phyloP scores from a whole-genome alignment of 2,329 filamentous ascomycete species.

The Fusarium mundagurra region DNA sequence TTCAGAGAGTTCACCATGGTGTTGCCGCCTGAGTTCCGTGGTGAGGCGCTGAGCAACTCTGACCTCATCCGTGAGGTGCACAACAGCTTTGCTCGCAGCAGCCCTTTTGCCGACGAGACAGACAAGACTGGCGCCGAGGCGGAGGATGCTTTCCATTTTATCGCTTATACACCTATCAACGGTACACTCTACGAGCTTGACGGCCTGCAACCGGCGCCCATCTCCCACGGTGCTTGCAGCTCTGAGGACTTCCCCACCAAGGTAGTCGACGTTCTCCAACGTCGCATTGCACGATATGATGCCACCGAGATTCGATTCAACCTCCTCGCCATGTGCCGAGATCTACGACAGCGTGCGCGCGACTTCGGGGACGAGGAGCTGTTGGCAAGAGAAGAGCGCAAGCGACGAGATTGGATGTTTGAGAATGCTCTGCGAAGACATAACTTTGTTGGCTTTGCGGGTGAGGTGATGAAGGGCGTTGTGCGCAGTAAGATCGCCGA shows the following conservation, averaged over 20 bases:
- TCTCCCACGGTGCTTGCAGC: constrained; percentile 82
- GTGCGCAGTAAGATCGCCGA: constrained; percentile 77
- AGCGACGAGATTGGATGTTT: constrained; percentile 88
- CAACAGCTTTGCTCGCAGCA: constrained; percentile 89
- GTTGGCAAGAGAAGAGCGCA: constrained; percentile 81
- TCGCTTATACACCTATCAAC: constrained; percentile 88
- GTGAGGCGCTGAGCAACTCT: constrained; percentile 69
- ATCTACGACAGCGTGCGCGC: constrained; percentile 78
- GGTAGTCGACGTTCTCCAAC: constrained; percentile 87
- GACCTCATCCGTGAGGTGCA: constrained; percentile 81
- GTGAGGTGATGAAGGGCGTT: constrained; percentile 88
- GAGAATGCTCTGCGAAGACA: constrained; percentile 92
- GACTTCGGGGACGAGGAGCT: constrained; percentile 86
- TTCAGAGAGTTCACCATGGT: constrained; percentile 91
- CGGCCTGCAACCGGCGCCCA: constrained; percentile 91
- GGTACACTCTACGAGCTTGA: constrained; percentile 92
- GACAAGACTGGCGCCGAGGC: constrained; percentile 67
- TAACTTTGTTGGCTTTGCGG: constrained; percentile 96
- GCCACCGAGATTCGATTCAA: constrained; percentile 93
- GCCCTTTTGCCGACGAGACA: constrained; percentile 93
- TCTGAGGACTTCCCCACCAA: constrained; percentile 78
- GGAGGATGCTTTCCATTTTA: constrained; percentile 97
- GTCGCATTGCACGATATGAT: constrained; percentile 86
- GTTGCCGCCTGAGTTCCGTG: constrained; percentile 78
- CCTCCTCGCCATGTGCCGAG: constrained; percentile 88